These are phyloP conservation scores for Kitagawia praeruptora DNA, from an alignment of 129 eudicot species.

Conservation along the genomic window DNA sequence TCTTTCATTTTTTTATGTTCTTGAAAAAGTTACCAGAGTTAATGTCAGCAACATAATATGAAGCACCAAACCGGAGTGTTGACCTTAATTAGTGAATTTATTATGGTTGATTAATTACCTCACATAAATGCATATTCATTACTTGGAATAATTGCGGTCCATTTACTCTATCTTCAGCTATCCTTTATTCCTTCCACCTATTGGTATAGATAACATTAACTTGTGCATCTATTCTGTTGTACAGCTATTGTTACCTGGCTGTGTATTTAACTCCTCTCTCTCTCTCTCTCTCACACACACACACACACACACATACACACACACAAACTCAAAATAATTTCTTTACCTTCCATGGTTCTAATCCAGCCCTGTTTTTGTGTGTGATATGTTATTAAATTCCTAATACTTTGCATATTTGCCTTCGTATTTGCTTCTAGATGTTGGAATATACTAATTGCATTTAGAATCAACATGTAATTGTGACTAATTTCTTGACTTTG, in stretches of 20 bases:
- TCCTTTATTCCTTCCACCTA: not conserved
- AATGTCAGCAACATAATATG: not conserved
- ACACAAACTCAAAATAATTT: too few relatives aligned
- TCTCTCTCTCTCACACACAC: not conserved
- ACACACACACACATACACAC: too few relatives aligned
- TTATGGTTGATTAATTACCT: not conserved
- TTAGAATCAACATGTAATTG: constrained; percentile 8
- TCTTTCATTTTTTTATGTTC: not conserved
- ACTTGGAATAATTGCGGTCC: not conserved
- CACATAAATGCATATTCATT: not conserved
- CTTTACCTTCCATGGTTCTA: not conserved
- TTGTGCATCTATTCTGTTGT: not conserved
- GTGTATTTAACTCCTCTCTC: not conserved
- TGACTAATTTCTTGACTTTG: constrained; percentile 9
- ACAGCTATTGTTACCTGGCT: not conserved
- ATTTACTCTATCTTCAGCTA: not conserved
- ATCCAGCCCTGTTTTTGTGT: not conserved
- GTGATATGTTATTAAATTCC: too few relatives aligned
- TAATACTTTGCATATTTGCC: not conserved
- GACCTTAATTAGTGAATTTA: not conserved
- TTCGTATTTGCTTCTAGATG: not conserved
- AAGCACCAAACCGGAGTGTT: not conserved
- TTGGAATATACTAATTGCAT: not conserved
- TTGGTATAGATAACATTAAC: not conserved
- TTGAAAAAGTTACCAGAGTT: constrained; percentile 1